These are phyloP conservation scores for Scenedesmus sp. DNA, from an alignment of 163 green algal species.

Conservation along the genomic window DNA sequence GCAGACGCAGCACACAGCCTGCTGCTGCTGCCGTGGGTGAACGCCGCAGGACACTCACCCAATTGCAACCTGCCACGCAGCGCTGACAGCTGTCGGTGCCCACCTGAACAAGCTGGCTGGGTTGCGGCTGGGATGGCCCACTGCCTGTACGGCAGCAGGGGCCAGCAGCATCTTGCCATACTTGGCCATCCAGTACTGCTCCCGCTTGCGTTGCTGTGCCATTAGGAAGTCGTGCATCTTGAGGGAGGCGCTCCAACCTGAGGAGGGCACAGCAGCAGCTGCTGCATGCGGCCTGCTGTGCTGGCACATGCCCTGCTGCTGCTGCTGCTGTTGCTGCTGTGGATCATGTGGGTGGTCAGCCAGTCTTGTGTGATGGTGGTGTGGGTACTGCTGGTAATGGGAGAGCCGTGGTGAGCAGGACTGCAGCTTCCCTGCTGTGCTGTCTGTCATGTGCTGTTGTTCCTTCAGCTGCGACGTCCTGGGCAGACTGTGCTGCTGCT, in stretches of 20 bases:
- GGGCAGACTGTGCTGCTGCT: not conserved
- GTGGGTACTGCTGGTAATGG: not conserved
- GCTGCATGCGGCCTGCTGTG: not conserved
- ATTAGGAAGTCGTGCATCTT: constrained; percentile 68
- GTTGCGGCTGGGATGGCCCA: constrained; percentile 42
- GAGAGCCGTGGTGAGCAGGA: not conserved
- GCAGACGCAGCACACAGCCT: not conserved
- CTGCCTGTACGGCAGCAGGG: constrained; percentile 2
- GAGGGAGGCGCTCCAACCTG: constrained; percentile 52
- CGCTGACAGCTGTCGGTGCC: not conserved
- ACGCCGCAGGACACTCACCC: not conserved
- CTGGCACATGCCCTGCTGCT: not conserved
- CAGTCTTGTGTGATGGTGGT: not conserved
- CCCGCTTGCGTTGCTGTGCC: constrained; percentile 59
- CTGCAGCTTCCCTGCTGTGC: not conserved
- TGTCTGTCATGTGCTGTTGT: not conserved
- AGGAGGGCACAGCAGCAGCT: not conserved
- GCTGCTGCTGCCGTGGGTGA: not conserved
- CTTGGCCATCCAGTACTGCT: constrained; percentile 65
- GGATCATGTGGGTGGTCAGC: not conserved
- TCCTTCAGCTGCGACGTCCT: not conserved
- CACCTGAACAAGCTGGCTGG: constrained; percentile 34
- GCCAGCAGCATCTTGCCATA: constrained; percentile 58
- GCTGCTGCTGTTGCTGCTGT: not conserved
- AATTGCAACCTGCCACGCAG: not conserved